A percentile compares a stretch with the other conserved stretches of the same genome.
Evolutionary conservation across 257 asterid species (phyloP).

Genomic region (Solanum medicagineum): DNA sequence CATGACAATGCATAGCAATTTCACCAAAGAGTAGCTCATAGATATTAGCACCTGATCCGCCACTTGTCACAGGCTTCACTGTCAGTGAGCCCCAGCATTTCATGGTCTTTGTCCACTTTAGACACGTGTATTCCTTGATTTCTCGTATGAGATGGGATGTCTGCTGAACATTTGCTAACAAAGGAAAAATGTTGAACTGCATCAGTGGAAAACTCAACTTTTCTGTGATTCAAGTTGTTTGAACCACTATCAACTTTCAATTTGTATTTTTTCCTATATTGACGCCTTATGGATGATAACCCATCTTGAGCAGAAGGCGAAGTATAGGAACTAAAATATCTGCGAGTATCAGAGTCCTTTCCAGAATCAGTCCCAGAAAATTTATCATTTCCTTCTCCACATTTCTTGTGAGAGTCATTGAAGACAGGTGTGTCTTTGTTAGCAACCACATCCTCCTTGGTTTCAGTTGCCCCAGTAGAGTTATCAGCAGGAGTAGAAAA

Average conservation of each 20-base stretch:
- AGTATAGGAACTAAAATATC: constrained; percentile 17
- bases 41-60: constrained; percentile 58
- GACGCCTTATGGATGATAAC: constrained; percentile 43
- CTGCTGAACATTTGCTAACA: constrained; percentile 4
- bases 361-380: constrained; percentile 11
- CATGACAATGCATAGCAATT: background rate
- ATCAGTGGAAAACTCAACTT: constrained; percentile 4
- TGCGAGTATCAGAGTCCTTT: constrained; percentile 16
- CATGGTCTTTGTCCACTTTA: constrained; percentile 20
- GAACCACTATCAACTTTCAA: constrained; percentile 38
- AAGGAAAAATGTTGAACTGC: constrained; percentile 5
- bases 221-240: constrained; percentile 14
- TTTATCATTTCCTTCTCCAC: constrained; percentile 10
- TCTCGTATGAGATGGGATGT: constrained; percentile 2
- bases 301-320: constrained; percentile 43
- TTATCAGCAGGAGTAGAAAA: constrained; percentile 12
- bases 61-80: constrained; percentile 60
- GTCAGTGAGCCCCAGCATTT: constrained; percentile 21
- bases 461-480: constrained; percentile 11
- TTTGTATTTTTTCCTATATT: constrained; percentile 73
- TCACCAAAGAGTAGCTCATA: background rate
- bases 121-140: background rate
- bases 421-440: background rate
- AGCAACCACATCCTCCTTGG: constrained; percentile 9
- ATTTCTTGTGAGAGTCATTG: background rate